These are phyloP conservation scores for Podaxis sp. DNA, from an alignment of 768 basidiomycete genomes.

Conservation along the genomic window DNA sequence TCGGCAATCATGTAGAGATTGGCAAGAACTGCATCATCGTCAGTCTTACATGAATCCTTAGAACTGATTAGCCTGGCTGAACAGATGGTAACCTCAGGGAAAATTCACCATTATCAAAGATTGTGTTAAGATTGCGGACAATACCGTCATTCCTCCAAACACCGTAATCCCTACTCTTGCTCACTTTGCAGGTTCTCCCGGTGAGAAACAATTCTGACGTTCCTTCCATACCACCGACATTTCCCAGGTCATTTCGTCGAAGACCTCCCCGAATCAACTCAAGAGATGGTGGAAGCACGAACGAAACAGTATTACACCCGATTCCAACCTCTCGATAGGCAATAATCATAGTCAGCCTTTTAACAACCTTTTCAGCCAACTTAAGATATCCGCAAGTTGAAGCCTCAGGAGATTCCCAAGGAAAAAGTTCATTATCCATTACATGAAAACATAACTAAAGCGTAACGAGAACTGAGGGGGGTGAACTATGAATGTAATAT, in stretches of 20 bases:
- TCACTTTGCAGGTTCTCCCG: conserved; percentile 86
- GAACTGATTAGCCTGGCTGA: neutral
- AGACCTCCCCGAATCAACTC: conserved; percentile 91
- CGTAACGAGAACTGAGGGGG: conserved; percentile 16
- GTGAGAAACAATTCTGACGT: conserved; percentile 42
- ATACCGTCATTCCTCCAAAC: conserved; percentile 86
- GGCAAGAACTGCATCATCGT: conserved; percentile 96
- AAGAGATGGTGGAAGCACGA: conserved; percentile 83
- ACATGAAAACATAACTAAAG: conserved; percentile 15
- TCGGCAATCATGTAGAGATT: conserved; percentile 92
- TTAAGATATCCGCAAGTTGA: neutral
- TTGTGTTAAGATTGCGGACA: conserved; percentile 86
- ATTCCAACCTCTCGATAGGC: conserved; percentile 54
- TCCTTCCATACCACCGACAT: neutral
- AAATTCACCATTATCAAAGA: conserved; percentile 98
- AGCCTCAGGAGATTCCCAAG: neutral
- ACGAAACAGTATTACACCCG: conserved; percentile 86
- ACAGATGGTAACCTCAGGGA: conserved; percentile 51
- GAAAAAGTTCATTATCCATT: conserved; percentile 9
- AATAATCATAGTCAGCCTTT: neutral
- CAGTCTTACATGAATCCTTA: conserved; percentile 26
- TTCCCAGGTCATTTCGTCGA: conserved; percentile 71
- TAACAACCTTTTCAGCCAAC: neutral
- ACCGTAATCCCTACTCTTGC: conserved; percentile 91
- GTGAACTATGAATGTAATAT: conserved; percentile 13